These are phyloP conservation scores for Daldinia decipiens DNA, from an alignment of 495 filamentous ascomycete species.

Conservation along the genomic window DNA sequence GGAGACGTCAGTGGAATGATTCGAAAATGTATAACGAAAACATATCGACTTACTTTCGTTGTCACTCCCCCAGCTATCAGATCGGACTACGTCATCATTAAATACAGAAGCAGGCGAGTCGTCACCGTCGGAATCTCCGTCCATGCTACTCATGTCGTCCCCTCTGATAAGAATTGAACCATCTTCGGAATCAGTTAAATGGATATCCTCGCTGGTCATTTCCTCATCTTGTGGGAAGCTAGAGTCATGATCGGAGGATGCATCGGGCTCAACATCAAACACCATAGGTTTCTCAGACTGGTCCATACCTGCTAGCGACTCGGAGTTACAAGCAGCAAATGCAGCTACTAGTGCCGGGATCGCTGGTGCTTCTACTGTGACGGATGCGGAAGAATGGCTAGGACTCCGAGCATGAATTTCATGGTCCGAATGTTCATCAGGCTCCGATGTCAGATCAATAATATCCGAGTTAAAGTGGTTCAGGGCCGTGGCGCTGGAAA, in stretches of 20 bases:
- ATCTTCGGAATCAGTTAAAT: conserved; percentile 46
- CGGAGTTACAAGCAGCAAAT: not conserved
- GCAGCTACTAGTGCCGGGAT: not conserved
- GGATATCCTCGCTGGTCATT: conserved; percentile 48
- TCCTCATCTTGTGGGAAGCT: conserved; percentile 47
- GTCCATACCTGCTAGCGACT: not conserved
- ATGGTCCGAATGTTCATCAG: conserved; percentile 28
- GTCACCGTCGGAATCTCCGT: conserved; percentile 19
- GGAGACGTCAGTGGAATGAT: not conserved
- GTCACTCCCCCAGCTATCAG: conserved; percentile 15
- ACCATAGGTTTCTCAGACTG: conserved; percentile 4
- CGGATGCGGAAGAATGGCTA: not conserved
- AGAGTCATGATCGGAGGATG: conserved; percentile 25
- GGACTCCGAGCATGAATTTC: not conserved
- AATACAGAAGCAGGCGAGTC: conserved; percentile 8
- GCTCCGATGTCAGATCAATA: conserved; percentile 50
- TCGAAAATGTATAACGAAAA: not conserved
- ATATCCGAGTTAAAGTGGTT: conserved; percentile 43
- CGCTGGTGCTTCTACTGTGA: not conserved
- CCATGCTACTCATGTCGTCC: conserved; percentile 35
- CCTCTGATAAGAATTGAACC: conserved; percentile 46
- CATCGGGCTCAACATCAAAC: conserved; percentile 7
- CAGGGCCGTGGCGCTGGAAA: conserved; percentile 14
- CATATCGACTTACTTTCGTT: conserved; percentile 13
- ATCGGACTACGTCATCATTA: not conserved